phyloP scores from a whole-genome alignment of 257 asterid species.

The Leonotis leonurus region DNA sequence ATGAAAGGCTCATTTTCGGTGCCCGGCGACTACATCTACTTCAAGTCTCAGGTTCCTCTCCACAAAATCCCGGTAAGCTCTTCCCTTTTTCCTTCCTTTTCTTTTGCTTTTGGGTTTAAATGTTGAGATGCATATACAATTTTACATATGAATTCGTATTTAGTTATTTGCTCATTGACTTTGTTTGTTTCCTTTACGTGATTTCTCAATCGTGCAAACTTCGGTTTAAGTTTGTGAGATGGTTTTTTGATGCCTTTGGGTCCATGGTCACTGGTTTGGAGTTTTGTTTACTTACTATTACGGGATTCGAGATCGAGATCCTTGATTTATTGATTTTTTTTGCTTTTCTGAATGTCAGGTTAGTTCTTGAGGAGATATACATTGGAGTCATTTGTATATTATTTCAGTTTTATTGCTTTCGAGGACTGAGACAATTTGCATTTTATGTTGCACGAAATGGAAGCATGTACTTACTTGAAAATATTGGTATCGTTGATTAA shows the following conservation, averaged over 20 bases:
- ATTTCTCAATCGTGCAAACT: conserved; percentile 4
- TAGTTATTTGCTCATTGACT: not conserved
- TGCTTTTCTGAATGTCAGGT: not conserved
- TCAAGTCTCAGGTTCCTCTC: conserved; percentile 99
- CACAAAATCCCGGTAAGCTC: conserved; percentile 93
- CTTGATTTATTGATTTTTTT: not conserved
- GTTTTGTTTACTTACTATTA: not conserved
- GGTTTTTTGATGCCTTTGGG: not conserved
- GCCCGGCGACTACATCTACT: conserved; percentile 95
- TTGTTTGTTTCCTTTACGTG: conserved; percentile 8
- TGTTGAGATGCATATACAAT: too few species aligned
- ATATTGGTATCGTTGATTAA: not conserved
- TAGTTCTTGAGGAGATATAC: not conserved
- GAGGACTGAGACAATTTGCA: not conserved
- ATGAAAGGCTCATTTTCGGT: conserved; percentile 90
- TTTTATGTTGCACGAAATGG: not conserved
- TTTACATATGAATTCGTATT: not conserved
- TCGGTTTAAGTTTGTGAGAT: not conserved
- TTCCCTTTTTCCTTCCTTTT: not conserved
- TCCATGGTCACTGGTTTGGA: not conserved
- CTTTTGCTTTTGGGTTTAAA: too few species aligned
- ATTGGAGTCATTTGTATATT: not conserved
- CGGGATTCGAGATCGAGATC: not conserved
- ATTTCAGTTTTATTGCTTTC: not conserved
- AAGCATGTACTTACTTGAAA: not conserved